Evolutionary conservation across 2,329 filamentous ascomycete genomes (phyloP), one percentile per base, ranked within the genome.

Genomic region (Epichloe typhina): DNA sequence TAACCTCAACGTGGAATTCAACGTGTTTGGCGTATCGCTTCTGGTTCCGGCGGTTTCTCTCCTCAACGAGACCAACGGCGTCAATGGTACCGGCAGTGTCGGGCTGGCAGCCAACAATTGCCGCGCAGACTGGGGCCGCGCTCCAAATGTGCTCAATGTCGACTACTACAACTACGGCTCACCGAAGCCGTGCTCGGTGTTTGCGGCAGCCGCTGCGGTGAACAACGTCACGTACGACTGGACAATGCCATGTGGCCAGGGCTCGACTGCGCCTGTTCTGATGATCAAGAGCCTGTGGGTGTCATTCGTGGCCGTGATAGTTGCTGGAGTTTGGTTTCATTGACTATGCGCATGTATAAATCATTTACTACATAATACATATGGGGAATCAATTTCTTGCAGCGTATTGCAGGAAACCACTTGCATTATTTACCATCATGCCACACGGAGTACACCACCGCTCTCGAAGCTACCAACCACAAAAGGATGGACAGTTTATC

Each of bases 1-100:
- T 71, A 96, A 96, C 63, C 75, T 95, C 52, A 95, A 95, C 64
- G 76, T 84, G 53, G 76, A 89, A 57, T 77, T 95, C 54, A 76
- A 77, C 49, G 67, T 94, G 37, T 78, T 82, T 2, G 80, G 79
- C 33, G 63, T 76, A 15, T 70, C 74, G 19, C 63, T 93, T 44
- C 70, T 89, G 7, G 82, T 93, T 12, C 88, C 88, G 0, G 85
- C 86, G 52, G 80, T 81, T 0, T 77, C 81, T 4, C 63, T 82
- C 40, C 68, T 91, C 51, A 87, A 87, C 58, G 68, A 76, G 53
- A 91, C 86, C 17, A 94, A 94, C 61, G 80, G 76, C 12, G 75
- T 74, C 12, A 72, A 70, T 1, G 84, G 84, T 15, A 72, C 66
- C 49, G 84, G 86, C 35, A 86, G 81, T 60, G 68, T 91, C 6